Evolutionary conservation across 306 rosid species (phyloP), one percentile per base, ranked within the genome.

Genomic region (Medicago arabica): DNA sequence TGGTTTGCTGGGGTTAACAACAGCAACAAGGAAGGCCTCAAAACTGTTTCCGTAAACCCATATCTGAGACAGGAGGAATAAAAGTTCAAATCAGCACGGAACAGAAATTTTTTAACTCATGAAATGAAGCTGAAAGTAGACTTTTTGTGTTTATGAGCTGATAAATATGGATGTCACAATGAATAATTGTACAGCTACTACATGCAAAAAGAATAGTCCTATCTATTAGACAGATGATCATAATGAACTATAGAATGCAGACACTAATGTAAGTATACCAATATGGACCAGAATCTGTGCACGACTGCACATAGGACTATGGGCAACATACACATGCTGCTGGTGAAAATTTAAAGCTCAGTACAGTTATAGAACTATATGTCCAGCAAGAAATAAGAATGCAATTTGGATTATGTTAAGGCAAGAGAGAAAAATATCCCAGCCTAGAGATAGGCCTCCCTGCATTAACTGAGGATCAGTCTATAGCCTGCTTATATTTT

Each of bases 31-130:
- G 93, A 82, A 92, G 78, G 97, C 82, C 88, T 95, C 97, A 2
- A 95, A 95, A 84, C 99, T 95, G 89, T 84, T 95, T 55, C 99
- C 99, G 25, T 90, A 95, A 80, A 92, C 61, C 99, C 99, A 95
- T 85, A 92, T 92, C 99, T 95, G 83, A 74, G 71, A 81, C 59
- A 73, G 77, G 28, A 66, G 51, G 12, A 46, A 41, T 67, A 55
- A 53, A 23, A 15, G 51, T 44, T 74, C 7, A 23, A 25, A 66
- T 72, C 40, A 60, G 54, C 54, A 82, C 11, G 68, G 49, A 72
- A 64, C 28, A 75, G 28, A 62, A 34, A 25, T 58, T 50, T 63
- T 78, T 63, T 54, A 74, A 54, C 51, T 74, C 65, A 21, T 47
- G 71, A 51, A 80, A 82, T 60, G 67, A 77, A 64, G 62, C 51